Percentiles rank a stretch among this genome's conserved stretches.
Conservation (phyloP, 805 yeast species). For the Wickerhamomyces rabaulensis region DNA sequence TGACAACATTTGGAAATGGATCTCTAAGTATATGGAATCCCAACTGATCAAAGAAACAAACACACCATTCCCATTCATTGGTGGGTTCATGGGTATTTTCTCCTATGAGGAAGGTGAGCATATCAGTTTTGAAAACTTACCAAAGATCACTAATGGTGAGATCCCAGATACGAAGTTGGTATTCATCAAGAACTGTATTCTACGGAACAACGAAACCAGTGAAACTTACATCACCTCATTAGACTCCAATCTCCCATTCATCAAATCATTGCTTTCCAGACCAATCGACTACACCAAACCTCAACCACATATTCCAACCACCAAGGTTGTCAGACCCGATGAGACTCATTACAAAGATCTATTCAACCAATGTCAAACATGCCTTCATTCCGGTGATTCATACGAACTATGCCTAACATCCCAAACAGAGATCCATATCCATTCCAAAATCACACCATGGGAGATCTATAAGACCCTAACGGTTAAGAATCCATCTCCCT, state of each 20-base stretch:
- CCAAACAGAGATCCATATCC: conserved; percentile 55
- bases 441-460: conserved; percentile 58
- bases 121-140: conserved; percentile 24
- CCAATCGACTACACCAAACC: neutral
- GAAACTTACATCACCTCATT: conserved; percentile 51
- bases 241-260: conserved; percentile 6
- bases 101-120: conserved; percentile 84
- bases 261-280: conserved; percentile 17
- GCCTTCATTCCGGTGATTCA: conserved; percentile 75
- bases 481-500: conserved; percentile 84
- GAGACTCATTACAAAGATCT: conserved; percentile 46
- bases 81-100: conserved; percentile 85
- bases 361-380: conserved; percentile 61
- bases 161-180: conserved; percentile 76
- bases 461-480: conserved; percentile 70
- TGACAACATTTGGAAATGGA: conserved; percentile 45
- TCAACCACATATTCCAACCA: conserved; percentile 8
- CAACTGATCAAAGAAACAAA: conserved; percentile 16
- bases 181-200: conserved; percentile 59
- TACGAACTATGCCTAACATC: conserved; percentile 91
- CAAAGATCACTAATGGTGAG: conserved; percentile 31
- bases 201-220: conserved; percentile 43
- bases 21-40: conserved; percentile 44
- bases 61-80: conserved; percentile 63
- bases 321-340: conserved; percentile 43